Percentiles rank a stretch among this genome's conserved stretches.
These are phyloP conservation scores for Fistulinella cinereoalba DNA, from an alignment of 1,284 basidiomycete genomes.

Conservation along the genomic window DNA sequence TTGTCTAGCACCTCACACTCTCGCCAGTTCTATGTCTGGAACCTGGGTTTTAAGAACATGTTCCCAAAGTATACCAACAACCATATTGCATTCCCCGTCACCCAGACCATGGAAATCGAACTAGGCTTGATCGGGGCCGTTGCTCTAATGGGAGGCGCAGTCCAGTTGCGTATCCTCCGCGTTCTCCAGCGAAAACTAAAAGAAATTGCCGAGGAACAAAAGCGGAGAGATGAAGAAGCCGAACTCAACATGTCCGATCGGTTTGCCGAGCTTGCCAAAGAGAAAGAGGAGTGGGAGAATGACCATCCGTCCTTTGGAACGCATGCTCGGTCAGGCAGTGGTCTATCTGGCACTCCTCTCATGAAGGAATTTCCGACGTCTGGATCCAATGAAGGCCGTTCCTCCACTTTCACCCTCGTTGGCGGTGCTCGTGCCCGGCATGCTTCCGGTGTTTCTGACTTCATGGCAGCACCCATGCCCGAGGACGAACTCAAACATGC, in stretches of 20 bases:
- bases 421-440: constrained; percentile 51
- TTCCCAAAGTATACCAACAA: constrained; percentile 74
- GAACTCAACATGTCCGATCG: constrained; percentile 73
- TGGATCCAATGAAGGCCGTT: constrained; percentile 47
- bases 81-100: constrained; percentile 75
- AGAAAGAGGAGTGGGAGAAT: constrained; percentile 85
- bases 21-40: constrained; percentile 87
- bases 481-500: constrained; percentile 57
- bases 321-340: constrained; percentile 63
- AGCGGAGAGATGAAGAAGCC: constrained; percentile 69
- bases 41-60: constrained; percentile 77
- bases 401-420: constrained; percentile 50
- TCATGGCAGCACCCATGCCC: constrained; percentile 57
- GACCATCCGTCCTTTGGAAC: constrained; percentile 66
- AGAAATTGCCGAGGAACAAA: constrained; percentile 77
- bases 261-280: constrained; percentile 64
- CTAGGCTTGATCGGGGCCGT: constrained; percentile 82
- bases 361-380: constrained; percentile 59
- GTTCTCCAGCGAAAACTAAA: constrained; percentile 75
- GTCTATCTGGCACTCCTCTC: constrained; percentile 50
- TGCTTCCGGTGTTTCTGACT: constrained; percentile 68
- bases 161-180: constrained; percentile 84
- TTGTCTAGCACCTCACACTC: constrained; percentile 8
- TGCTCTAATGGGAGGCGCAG: constrained; percentile 82
- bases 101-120: constrained; percentile 91